Evolutionary conservation across 257 asterid species (phyloP).

Genomic region (Solanum ahanhuiri): DNA sequence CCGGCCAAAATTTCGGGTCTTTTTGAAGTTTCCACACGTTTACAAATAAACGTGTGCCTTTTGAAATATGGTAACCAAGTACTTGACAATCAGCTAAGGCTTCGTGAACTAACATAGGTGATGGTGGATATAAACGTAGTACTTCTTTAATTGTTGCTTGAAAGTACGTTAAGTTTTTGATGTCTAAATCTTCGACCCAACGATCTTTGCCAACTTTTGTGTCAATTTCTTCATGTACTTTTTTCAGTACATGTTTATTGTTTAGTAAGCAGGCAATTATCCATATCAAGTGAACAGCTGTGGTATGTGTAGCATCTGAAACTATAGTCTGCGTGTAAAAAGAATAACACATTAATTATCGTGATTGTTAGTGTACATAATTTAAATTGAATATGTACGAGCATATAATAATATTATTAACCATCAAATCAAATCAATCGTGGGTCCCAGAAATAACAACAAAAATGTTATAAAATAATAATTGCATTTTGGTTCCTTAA

Average conservation of each 20-base stretch:
- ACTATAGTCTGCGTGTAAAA: neutral
- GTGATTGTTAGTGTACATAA: neutral
- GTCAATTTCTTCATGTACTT: constrained; percentile 35
- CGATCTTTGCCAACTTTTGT: constrained; percentile 24
- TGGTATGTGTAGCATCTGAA: constrained; percentile 30
- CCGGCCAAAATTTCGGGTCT: constrained; percentile 35
- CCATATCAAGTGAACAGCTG: constrained; percentile 26
- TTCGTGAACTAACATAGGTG: constrained; percentile 16
- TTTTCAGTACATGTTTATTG: constrained; percentile 15
- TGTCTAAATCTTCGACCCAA: constrained; percentile 25
- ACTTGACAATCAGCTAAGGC: constrained; percentile 25
- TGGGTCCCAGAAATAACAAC: neutral
- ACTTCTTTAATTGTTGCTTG: constrained; percentile 48
- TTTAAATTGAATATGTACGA: neutral
- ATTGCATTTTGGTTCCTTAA: neutral
- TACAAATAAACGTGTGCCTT: constrained; percentile 29
- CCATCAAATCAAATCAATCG: neutral
- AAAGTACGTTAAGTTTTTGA: constrained; percentile 23
- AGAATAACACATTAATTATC: neutral
- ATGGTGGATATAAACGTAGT: constrained; percentile 28
- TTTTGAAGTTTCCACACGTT: constrained; percentile 42
- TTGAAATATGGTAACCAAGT: constrained; percentile 28
- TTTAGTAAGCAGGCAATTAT: constrained; percentile 22
- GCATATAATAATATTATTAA: neutral
- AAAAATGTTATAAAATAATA: neutral